phyloP scores from a whole-genome alignment of 805 yeast genomes.

The Candida easanensis region DNA sequence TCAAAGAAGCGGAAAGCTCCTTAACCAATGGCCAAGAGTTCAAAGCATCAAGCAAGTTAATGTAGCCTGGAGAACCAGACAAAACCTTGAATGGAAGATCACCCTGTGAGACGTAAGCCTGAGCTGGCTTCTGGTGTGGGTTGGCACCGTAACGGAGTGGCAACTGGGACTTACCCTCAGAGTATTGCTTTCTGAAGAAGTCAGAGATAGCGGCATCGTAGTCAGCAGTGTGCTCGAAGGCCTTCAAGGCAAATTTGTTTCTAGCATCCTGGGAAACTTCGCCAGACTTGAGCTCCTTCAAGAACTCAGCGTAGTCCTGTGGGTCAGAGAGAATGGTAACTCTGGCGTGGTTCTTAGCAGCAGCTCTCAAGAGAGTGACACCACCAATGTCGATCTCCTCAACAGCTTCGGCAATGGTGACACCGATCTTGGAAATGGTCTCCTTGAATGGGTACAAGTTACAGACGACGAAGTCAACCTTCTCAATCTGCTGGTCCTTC shows the following conservation, averaged over 20 bases:
- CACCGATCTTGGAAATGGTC: constrained; percentile 92
- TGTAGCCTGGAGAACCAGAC: constrained; percentile 95
- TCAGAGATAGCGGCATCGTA: constrained; percentile 95
- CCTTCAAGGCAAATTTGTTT: constrained; percentile 88
- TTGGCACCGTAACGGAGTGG: constrained; percentile 98
- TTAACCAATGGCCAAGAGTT: constrained; percentile 99
- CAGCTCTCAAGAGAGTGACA: constrained; percentile 95
- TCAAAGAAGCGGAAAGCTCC: constrained; percentile 90
- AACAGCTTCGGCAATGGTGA: constrained; percentile 94
- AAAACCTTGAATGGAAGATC: constrained; percentile 92
- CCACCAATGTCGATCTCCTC: constrained; percentile 99
- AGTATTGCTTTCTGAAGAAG: constrained; percentile 95
- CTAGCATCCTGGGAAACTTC: constrained; percentile 71
- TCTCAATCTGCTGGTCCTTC: constrained; percentile 84
- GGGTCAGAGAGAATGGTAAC: constrained; percentile 97
- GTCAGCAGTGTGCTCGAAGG: constrained; percentile 97
- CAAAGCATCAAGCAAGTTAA: constrained; percentile 92
- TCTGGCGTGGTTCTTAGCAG: constrained; percentile 96
- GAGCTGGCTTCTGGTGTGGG: constrained; percentile 99
- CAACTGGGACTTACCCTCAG: constrained; percentile 85
- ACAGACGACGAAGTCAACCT: constrained; percentile 96
- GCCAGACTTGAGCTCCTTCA: constrained; percentile 71
- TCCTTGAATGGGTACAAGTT: constrained; percentile 98
- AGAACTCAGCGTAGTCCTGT: constrained; percentile 81
- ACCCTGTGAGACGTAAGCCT: constrained; percentile 85